Evolutionary conservation across 257 asterid genomes (phyloP), one percentile per base, ranked within the genome.

Genomic region (Plectranthus barbatus): DNA sequence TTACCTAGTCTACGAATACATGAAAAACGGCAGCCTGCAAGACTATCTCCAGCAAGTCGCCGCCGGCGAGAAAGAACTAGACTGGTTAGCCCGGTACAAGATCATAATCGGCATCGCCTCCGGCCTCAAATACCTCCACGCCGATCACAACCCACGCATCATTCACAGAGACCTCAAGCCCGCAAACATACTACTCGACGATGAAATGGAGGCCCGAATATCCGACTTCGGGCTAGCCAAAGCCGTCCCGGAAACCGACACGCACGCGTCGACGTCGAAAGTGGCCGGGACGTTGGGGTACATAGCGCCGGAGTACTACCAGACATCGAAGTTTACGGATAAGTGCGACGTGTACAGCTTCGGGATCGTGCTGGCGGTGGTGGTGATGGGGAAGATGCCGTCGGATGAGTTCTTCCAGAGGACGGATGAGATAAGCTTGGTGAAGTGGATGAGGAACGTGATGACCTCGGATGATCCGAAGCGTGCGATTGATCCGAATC

Each of bases 101-200:
- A 78, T 89, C n/a, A 95, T 90, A 1, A 9, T 84, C 1, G 97
- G 99, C 2, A 62, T 92, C 11, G 90, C 90, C 26, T 61, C 89
- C 1, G 99, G 96, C 4, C 83, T 92, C 0, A 96, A 92, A 68
- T 89, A 89, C 45, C 97, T 92, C 57, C 99, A 92, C 76, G 42
- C 73, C 33, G 74, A 67, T 56, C 95, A 83, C 18, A 73, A 64
- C 1, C 95, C 87, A 0, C 79, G 80, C 2, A 92, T 89, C 37
- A 89, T 92, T 50, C 96, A 92, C 56, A 20, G 99, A 2, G 97
- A 92, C 69, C 76, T 92, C 23, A 92, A 92, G 81, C 99, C 99
- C 0, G 97, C 84, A 0, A 92, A 92, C 41, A 72, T 92, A 17
- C 83, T 88, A 0, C 57, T 92, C 33, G 98, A 91, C 49, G 99